A percentile compares a stretch with the other conserved stretches of the same genome.
These are phyloP conservation scores for Intubia oerlemansii DNA, from an alignment of 2,329 filamentous ascomycete genomes.

Conservation along the genomic window DNA sequence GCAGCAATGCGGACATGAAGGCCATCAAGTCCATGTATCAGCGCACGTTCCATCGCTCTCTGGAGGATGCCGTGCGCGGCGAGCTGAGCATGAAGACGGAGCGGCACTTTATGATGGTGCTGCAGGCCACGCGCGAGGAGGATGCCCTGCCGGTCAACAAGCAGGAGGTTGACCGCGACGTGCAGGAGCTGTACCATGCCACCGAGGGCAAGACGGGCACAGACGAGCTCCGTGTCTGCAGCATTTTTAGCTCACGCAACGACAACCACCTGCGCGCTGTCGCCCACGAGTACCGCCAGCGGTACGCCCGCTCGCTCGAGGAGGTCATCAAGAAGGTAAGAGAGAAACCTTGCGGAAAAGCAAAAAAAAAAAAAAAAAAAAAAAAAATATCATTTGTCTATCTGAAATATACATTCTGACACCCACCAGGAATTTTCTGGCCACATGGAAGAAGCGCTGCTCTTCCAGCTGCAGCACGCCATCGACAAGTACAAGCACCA, in stretches of 20 bases:
- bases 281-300: constrained; percentile 45
- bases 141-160: constrained; percentile 56
- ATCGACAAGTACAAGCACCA: constrained; percentile 69
- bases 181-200: constrained; percentile 54
- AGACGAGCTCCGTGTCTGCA: constrained; percentile 57
- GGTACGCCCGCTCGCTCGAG: constrained; percentile 49
- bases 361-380: too few relatives aligned
- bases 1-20: constrained; percentile 70
- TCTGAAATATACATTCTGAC: too few relatives aligned
- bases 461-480: constrained; percentile 59
- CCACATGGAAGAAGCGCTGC: constrained; percentile 72
- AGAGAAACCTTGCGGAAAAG: too few relatives aligned
- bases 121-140: constrained; percentile 53
- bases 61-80: constrained; percentile 51
- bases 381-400: constrained; percentile 3
- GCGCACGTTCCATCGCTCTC: constrained; percentile 37
- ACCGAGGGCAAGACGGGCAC: constrained; percentile 54
- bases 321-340: constrained; percentile 55
- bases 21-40: constrained; percentile 71
- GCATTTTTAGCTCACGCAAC: constrained; percentile 53
- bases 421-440: constrained; percentile 80
- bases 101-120: constrained; percentile 63
- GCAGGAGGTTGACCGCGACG: constrained; percentile 53
- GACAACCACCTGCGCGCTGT: constrained; percentile 75
- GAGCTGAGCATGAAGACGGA: constrained; percentile 79